Evolutionary conservation across 2,329 filamentous ascomycete species (phyloP).

Genomic region (Cercospora sp.): DNA sequence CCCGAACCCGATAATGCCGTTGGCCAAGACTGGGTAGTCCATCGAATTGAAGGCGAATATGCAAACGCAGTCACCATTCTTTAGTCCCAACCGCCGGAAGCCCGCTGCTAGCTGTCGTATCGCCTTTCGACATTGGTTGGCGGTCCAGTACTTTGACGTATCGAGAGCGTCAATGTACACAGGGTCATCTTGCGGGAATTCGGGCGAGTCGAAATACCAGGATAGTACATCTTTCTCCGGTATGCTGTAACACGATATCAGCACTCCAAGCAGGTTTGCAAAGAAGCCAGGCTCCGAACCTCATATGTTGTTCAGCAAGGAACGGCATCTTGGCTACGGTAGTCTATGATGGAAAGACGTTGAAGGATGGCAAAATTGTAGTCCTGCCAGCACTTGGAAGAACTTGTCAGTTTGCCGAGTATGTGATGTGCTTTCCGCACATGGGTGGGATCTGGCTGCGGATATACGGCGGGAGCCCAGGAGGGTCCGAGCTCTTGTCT

Average conservation of each 20-base stretch:
- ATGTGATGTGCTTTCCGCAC: background rate
- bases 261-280: background rate
- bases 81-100: conserved; percentile 48
- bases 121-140: conserved; percentile 44
- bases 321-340: background rate
- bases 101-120: conserved; percentile 51
- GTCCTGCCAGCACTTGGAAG: background rate
- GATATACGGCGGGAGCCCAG: background rate
- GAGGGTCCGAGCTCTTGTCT: background rate
- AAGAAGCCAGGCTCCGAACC: background rate
- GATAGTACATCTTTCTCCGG: conserved; percentile 33
- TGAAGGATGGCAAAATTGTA: background rate
- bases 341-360: background rate
- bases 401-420: background rate
- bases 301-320: background rate
- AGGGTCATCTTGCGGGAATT: conserved; percentile 50
- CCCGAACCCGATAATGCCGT: conserved; percentile 33
- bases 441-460: background rate
- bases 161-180: conserved; percentile 52
- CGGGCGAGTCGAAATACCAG: conserved; percentile 52
- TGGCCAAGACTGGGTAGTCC: conserved; percentile 28
- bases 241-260: background rate
- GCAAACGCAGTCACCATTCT: conserved; percentile 53
- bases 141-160: conserved; percentile 43
- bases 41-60: conserved; percentile 57